These are phyloP conservation scores for Phytophthora pluvialis DNA, from an alignment of 352 stramenopile genomes.

Conservation along the genomic window DNA sequence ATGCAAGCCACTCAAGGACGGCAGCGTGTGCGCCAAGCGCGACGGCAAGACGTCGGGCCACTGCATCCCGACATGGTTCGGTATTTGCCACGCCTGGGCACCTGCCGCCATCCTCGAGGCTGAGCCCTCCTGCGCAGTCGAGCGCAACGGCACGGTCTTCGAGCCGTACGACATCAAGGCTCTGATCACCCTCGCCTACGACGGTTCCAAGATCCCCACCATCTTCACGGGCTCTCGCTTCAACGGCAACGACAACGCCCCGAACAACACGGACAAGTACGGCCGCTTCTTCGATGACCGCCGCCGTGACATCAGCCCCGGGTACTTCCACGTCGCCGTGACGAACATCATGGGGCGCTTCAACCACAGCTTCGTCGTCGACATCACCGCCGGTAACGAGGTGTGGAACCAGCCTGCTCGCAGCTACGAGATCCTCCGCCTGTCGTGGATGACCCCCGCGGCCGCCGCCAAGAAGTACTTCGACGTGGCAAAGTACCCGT, in stretches of 20 bases:
- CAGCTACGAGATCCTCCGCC: conserved; percentile 53
- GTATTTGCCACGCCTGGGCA: conserved; percentile 69
- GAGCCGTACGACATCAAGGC: conserved; percentile 70
- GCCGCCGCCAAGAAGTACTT: conserved; percentile 55
- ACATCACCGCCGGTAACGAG: conserved; percentile 58
- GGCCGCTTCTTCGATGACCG: conserved; percentile 49
- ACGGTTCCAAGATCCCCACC: conserved; percentile 54
- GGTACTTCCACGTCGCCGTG: conserved; percentile 63
- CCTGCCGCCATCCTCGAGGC: conserved; percentile 57
- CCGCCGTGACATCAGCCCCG: conserved; percentile 52
- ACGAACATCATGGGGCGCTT: conserved; percentile 61
- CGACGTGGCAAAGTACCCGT: conserved; percentile 57
- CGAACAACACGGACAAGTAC: conserved; percentile 55
- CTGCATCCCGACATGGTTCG: conserved; percentile 68
- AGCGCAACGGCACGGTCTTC: conserved; percentile 58
- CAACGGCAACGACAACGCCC: conserved; percentile 48
- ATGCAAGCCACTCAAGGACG: conserved; percentile 44
- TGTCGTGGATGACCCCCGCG: conserved; percentile 47
- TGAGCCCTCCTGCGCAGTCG: conserved; percentile 53
- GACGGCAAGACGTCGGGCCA: conserved; percentile 33
- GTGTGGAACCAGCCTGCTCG: conserved; percentile 72
- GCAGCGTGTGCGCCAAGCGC: conserved; percentile 54
- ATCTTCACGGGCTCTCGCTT: conserved; percentile 65
- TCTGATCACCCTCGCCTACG: conserved; percentile 56
- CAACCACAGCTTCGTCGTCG: conserved; percentile 56